Conservation (phyloP, 2,329 filamentous ascomycete species). For the Coniochaeta sp. region DNA sequence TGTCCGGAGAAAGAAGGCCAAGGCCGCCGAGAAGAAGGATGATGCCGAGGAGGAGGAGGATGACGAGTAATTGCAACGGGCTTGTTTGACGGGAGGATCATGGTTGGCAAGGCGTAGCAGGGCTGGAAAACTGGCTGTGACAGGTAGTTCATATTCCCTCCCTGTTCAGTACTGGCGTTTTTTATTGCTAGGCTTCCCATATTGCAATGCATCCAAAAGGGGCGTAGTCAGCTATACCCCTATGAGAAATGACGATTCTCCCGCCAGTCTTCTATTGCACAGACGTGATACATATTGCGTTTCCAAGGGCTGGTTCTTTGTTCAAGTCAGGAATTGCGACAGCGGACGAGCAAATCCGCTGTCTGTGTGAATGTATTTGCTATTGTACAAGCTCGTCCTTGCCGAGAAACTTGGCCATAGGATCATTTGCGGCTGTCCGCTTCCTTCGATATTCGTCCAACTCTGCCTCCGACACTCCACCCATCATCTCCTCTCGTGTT, state of each 20-base stretch:
- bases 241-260: conserved; percentile 2
- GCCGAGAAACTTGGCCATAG: conserved; percentile 76
- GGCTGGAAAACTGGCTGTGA: conserved; percentile 16
- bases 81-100: conserved; percentile 2
- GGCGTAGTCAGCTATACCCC: conserved; percentile 1
- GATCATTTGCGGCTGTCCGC: conserved; percentile 67
- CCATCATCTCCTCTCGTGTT: conserved; percentile 70
- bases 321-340: neutral
- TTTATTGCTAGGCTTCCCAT: conserved; percentile 2
- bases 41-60: conserved; percentile 81
- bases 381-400: conserved; percentile 58
- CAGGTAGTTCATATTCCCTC: conserved; percentile 10
- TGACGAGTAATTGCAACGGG: conserved; percentile 51
- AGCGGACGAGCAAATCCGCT: neutral
- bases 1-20: conserved; percentile 99
- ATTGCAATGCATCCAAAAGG: conserved; percentile 1
- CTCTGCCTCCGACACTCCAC: conserved; percentile 72
- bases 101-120: conserved; percentile 11
- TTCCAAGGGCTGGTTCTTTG: neutral
- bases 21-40: conserved; percentile 81
- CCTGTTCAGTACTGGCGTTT: conserved; percentile 3
- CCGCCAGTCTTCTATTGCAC: neutral
- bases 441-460: conserved; percentile 80
- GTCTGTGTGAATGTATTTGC: conserved; percentile 6
- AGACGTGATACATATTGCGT: neutral